Evolutionary conservation across 2,329 filamentous ascomycete species (phyloP), one percentile per base, ranked within the genome.

Genomic region (Cladosporium sp.): DNA sequence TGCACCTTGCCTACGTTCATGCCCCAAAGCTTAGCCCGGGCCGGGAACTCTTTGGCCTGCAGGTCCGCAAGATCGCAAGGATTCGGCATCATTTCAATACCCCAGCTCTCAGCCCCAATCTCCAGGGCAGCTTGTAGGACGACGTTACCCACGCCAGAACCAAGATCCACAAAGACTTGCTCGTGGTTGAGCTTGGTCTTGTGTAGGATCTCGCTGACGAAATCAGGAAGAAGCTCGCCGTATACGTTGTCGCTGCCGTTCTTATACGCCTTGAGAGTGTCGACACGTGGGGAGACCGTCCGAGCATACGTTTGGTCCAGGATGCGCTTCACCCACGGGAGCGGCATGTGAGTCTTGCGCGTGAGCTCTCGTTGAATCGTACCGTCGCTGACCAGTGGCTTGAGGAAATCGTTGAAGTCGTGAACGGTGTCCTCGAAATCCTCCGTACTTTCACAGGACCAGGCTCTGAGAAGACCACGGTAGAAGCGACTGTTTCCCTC

Each of bases 131-230:
- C 93, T 77, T 99, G 95, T 60, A 99, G 82, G 29, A 95, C 93
- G 2, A 98, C 94, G 75, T 98, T 99, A 57, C 94, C 95, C 18
- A 98, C 95, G 33, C 95, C 95, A 1, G 94, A 98, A 58, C 95
- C 95, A 16, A 99, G 85, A 75, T 99, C 95, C 67, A 99, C 89
- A 76, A 99, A 98, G 44, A 96, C 88, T 72, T 96, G 91, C 59
- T 89, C 86, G 0, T 91, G 94, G 67, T 87, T 93, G 77, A 98
- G 87, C 53, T 87, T 84, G 3, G 91, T 90, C 76, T 92, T 86
- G 18, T 89, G 86, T 71, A 99, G 88, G 67, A 98, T 92, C 66
- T 89, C 87, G 68, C 90, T 91, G 69, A 95, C 86, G 75, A 99
- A 96, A 1, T 89, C 88, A 23, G 93, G 90, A 33, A 95, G 84